Evolutionary conservation across 345 rosid genomes (phyloP).

Genomic region (Eucalyptus shirleyi): DNA sequence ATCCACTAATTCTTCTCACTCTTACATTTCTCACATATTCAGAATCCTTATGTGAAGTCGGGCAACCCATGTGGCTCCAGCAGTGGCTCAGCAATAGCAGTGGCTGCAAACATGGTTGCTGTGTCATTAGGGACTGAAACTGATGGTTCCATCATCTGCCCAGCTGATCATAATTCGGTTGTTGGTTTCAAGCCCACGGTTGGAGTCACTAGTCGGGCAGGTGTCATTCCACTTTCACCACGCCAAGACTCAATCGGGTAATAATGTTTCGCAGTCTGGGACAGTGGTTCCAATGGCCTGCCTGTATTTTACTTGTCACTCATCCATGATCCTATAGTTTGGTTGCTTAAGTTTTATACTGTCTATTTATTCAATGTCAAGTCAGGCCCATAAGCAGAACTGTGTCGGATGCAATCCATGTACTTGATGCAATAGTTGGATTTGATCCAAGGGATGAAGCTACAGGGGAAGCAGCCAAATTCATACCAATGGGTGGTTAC

Average conservation of each 20-base stretch:
- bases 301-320: background rate
- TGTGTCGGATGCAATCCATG: slow-evolving; percentile 14
- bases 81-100: slow-evolving; percentile 4
- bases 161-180: slow-evolving; percentile 38
- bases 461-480: slow-evolving; percentile 4
- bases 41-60: slow-evolving; percentile 9
- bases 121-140: slow-evolving; percentile 71
- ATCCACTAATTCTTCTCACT: background rate
- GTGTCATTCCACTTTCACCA: slow-evolving; percentile 24
- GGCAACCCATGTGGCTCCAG: slow-evolving; percentile 4
- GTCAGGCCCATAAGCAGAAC: slow-evolving; percentile 15
- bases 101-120: slow-evolving; percentile 10
- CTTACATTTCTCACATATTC: background rate
- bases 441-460: slow-evolving; percentile 9
- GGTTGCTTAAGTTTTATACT: background rate
- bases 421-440: slow-evolving; percentile 14
- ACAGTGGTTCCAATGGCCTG: background rate
- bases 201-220: slow-evolving; percentile 74
- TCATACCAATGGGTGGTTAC: slow-evolving; percentile 16
- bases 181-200: slow-evolving; percentile 71
- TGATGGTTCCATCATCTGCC: slow-evolving; percentile 61
- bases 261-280: background rate
- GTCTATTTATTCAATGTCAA: background rate
- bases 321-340: background rate
- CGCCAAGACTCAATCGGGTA: slow-evolving; percentile 18